Conservation (phyloP, 2,329 filamentous ascomycete genomes). For the Colletotrichum caudatum region DNA sequence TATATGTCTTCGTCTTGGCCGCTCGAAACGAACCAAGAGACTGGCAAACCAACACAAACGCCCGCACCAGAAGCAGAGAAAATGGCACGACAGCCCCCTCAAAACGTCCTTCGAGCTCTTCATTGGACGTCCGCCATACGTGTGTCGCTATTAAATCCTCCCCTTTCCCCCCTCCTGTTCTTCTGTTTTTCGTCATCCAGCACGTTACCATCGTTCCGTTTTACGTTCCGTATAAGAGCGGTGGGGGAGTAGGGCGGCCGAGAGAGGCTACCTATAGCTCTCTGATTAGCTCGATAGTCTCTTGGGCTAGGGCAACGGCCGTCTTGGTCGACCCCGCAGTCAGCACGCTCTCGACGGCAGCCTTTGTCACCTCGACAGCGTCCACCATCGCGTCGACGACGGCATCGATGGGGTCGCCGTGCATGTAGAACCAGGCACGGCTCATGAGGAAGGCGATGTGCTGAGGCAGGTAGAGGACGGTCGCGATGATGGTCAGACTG, state of each 20-base stretch:
- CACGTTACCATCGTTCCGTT: slow-evolving; percentile 25
- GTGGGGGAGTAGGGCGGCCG: neutral
- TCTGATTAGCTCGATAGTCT: slow-evolving; percentile 48
- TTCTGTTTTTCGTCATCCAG: slow-evolving; percentile 10
- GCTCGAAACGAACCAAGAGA: slow-evolving; percentile 38
- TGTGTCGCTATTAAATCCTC: slow-evolving; percentile 21
- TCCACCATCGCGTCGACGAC: slow-evolving; percentile 75
- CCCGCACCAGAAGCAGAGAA: slow-evolving; percentile 19
- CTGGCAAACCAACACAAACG: slow-evolving; percentile 27
- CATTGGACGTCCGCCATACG: slow-evolving; percentile 29
- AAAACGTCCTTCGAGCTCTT: slow-evolving; percentile 40
- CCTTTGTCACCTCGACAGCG: slow-evolving; percentile 60
- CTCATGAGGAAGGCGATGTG: slow-evolving; percentile 85
- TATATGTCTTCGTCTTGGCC: slow-evolving; percentile 33
- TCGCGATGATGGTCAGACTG: slow-evolving; percentile 86
- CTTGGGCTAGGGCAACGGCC: slow-evolving; percentile 39
- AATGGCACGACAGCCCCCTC: slow-evolving; percentile 4
- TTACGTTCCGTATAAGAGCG: neutral
- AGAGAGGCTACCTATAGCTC: slow-evolving; percentile 50
- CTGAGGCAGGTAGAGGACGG: slow-evolving; percentile 91
- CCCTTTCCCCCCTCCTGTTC: neutral
- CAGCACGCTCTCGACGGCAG: slow-evolving; percentile 52
- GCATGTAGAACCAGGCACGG: slow-evolving; percentile 94
- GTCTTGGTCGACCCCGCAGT: slow-evolving; percentile 34
- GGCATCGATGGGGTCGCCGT: slow-evolving; percentile 77